A percentile compares a stretch with the other conserved stretches of the same genome.
These are phyloP conservation scores for Ophioceras dolichostomum DNA, from an alignment of 2,329 filamentous ascomycete genomes.

Conservation along the genomic window DNA sequence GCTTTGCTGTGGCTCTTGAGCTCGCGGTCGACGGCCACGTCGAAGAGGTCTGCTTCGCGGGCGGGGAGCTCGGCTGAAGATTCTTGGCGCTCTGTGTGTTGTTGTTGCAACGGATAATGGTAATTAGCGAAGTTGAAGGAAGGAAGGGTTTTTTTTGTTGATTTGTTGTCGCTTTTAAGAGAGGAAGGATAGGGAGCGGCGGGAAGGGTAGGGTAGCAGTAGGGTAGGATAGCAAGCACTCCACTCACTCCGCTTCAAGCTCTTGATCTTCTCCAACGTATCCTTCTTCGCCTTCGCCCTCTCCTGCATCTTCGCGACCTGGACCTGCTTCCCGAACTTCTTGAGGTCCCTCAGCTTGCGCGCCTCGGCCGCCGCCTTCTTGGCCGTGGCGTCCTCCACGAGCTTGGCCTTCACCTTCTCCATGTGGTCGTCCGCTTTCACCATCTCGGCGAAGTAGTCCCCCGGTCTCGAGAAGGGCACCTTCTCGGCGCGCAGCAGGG, in stretches of 20 bases:
- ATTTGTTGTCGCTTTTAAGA: too few relatives aligned
- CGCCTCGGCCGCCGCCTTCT: constrained; percentile 87
- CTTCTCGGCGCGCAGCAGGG: constrained; percentile 67
- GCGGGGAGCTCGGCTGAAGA: constrained; percentile 47
- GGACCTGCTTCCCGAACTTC: constrained; percentile 98
- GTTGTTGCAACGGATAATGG: background rate
- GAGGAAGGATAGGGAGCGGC: too few relatives aligned
- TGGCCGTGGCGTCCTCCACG: constrained; percentile 79
- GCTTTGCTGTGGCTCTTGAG: constrained; percentile 27
- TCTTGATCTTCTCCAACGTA: constrained; percentile 90
- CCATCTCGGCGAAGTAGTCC: constrained; percentile 98
- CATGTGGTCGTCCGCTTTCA: constrained; percentile 98
- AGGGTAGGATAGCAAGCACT: constrained; percentile 22
- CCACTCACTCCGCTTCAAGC: constrained; percentile 84
- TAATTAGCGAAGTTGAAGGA: background rate
- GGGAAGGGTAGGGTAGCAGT: constrained; percentile 10
- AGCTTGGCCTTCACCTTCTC: constrained; percentile 89
- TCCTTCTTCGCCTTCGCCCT: constrained; percentile 83
- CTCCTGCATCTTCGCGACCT: constrained; percentile 92
- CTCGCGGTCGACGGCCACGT: constrained; percentile 70
- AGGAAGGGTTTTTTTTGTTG: constrained; percentile 11
- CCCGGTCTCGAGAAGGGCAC: constrained; percentile 77
- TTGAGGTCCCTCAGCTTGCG: constrained; percentile 88
- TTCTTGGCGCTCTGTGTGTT: constrained; percentile 67
- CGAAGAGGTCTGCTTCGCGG: constrained; percentile 80